Base-by-base conservation (phyloP, 2,329 filamentous ascomycete species). In the Penicillium occitanis region DNA sequence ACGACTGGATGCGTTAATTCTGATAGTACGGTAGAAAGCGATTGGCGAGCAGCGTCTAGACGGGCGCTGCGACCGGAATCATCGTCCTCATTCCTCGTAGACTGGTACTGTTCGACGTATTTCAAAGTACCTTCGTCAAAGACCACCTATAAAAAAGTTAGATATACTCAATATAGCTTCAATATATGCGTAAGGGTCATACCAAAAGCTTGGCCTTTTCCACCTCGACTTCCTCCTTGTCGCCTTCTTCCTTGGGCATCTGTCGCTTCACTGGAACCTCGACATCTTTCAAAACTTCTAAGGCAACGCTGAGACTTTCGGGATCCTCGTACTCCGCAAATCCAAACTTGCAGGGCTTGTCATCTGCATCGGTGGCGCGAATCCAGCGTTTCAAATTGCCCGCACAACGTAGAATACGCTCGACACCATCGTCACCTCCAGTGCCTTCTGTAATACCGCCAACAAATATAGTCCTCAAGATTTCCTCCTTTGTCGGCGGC, bases 241-340 rank as follows among this genome's bases (percentile, higher is more conserved):
- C 71, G 61, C 76, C 79, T 51, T 79, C 78, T 63, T 81, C 73
- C 37, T 68, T 74, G 71, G 71, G 80, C 81, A 28, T 79, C 77
- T 94, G 91, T 76, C 89, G 90, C 80, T 92, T 91, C 48, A 88
- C 83, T 35, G 95, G 95, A 59, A 98, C 87, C 74, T 92, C 85
- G 69, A 97, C 84, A 72, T 95, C 90, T 75, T 88, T 88, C 72
- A 97, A 86, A 65, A 97, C 87, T 77, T 96, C 92, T 64, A 93
- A 88, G 51, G 94, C 95, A 53, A 90, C 90, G 76, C 90, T 88
- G 71, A 99, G 84, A 70, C 93, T 94, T 77, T 97, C 91, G 28
- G 90, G 88, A 77, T 98, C 93, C 69, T 97, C 94, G 78, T 91
- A 99, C 78, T 97, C 91, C 67, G 94, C 95, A 79, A 99, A 98